Percentiles rank a stretch among this genome's conserved stretches.
These are phyloP conservation scores for Primulina tabacum DNA, from an alignment of 257 asterid genomes.

Conservation along the genomic window DNA sequence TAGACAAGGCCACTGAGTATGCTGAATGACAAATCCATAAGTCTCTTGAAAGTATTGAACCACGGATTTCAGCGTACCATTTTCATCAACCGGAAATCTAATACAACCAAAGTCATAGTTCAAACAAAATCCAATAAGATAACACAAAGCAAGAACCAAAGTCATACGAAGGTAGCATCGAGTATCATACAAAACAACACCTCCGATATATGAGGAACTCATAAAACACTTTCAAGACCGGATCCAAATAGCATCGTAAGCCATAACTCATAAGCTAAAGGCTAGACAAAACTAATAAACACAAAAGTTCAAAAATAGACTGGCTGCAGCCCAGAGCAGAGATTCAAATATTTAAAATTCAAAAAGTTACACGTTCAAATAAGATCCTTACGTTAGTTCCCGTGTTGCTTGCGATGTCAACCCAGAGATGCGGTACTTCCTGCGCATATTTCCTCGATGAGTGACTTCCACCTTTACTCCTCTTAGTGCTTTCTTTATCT, in stretches of 20 bases:
- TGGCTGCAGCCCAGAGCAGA: background rate
- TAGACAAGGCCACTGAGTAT: slow-evolving; percentile 41
- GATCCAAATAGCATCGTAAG: background rate
- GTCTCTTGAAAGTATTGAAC: slow-evolving; percentile 41
- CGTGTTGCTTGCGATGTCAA: slow-evolving; percentile 55
- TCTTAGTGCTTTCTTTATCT: slow-evolving; percentile 61
- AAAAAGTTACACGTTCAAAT: background rate
- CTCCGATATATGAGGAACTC: background rate
- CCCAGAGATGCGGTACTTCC: slow-evolving; percentile 52
- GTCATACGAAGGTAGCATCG: background rate
- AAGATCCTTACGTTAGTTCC: slow-evolving; percentile 45
- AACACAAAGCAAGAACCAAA: background rate
- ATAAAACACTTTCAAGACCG: background rate
- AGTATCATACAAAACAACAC: background rate
- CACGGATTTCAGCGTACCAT: slow-evolving; percentile 34
- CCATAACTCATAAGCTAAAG: background rate
- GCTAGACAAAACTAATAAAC: background rate
- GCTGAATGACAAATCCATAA: slow-evolving; percentile 37
- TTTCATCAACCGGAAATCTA: slow-evolving; percentile 43
- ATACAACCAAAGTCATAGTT: background rate
- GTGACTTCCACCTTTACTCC: slow-evolving; percentile 65
- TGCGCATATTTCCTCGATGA: slow-evolving; percentile 51
- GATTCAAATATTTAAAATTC: background rate
- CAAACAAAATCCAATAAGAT: background rate
- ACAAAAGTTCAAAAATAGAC: background rate